These are phyloP conservation scores for Tetraselmis striata DNA, from an alignment of 139 green algal species.

Conservation along the genomic window DNA sequence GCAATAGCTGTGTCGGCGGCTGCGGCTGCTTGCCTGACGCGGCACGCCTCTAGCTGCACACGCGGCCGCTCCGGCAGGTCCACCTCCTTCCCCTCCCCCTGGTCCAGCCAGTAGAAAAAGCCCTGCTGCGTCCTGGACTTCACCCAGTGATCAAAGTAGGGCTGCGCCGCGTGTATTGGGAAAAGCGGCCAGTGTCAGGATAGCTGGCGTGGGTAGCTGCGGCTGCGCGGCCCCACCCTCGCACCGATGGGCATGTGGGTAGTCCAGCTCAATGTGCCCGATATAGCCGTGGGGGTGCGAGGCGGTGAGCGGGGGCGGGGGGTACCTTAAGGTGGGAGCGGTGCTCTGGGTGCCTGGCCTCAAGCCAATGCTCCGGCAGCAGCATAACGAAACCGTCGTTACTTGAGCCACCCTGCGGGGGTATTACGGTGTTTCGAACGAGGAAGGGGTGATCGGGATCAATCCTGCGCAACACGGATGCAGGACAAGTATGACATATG, in stretches of 20 bases:
- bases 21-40: background rate
- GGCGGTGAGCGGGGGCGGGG: too few relatives aligned
- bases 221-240: too few relatives aligned
- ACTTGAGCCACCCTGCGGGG: background rate
- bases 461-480: background rate
- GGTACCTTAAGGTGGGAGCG: background rate
- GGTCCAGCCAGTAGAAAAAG: background rate
- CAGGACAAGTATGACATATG: background rate
- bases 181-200: background rate
- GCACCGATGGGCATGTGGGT: too few relatives aligned
- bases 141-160: background rate
- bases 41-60: background rate
- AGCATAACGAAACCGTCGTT: background rate
- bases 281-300: background rate
- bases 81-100: background rate
- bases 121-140: background rate
- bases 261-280: background rate
- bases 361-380: background rate
- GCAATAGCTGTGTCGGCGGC: too few relatives aligned
- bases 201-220: too few relatives aligned
- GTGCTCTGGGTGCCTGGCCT: background rate
- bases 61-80: background rate
- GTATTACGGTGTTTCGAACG: background rate
- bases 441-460: too few relatives aligned
- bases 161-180: background rate